phyloP scores from a whole-genome alignment of 2,329 filamentous ascomycete species.

The Fusarium brevicatenulatum region DNA sequence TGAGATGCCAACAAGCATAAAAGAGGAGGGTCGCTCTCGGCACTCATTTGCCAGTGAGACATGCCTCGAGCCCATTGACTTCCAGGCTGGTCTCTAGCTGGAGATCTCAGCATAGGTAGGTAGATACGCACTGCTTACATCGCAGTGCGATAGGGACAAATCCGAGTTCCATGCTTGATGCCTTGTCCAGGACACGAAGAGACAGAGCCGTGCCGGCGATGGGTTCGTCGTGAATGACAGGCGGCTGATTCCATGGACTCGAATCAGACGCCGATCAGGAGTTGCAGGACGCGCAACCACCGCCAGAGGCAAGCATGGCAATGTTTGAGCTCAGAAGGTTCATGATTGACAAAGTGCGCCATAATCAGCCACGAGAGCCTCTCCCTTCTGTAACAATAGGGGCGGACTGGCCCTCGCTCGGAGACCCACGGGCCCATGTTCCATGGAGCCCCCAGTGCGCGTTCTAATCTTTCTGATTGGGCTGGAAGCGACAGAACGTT shows the following conservation, averaged over 20 bases:
- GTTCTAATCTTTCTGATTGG: slow-evolving; percentile 32
- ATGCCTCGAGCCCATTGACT: slow-evolving; percentile 12
- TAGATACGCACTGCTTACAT: not conserved
- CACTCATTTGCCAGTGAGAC: slow-evolving; percentile 33
- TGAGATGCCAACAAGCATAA: slow-evolving; percentile 19
- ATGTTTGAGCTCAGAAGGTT: slow-evolving; percentile 21
- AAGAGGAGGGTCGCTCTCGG: slow-evolving; percentile 26
- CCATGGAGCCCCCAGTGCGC: slow-evolving; percentile 19
- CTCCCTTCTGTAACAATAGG: slow-evolving; percentile 38
- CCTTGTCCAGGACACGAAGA: not conserved
- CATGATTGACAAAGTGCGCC: slow-evolving; percentile 19
- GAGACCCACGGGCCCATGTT: slow-evolving; percentile 32
- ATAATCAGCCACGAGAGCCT: slow-evolving; percentile 27
- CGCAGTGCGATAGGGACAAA: slow-evolving; percentile 8
- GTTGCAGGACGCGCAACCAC: slow-evolving; percentile 43
- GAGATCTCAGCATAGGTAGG: not conserved
- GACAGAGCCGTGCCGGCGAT: slow-evolving; percentile 17
- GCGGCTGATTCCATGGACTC: slow-evolving; percentile 14
- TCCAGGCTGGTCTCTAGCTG: slow-evolving; percentile 7
- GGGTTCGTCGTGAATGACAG: slow-evolving; percentile 14
- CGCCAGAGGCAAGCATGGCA: slow-evolving; percentile 6
- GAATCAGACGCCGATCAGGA: slow-evolving; percentile 36
- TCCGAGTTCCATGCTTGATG: slow-evolving; percentile 20
- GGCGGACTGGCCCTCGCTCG: slow-evolving; percentile 32
- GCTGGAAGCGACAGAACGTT: slow-evolving; percentile 19